A percentile compares a stretch with the other conserved stretches of the same genome.
These are phyloP conservation scores for Andrographis paniculata DNA, from an alignment of 305 asterid genomes.

Conservation along the genomic window DNA sequence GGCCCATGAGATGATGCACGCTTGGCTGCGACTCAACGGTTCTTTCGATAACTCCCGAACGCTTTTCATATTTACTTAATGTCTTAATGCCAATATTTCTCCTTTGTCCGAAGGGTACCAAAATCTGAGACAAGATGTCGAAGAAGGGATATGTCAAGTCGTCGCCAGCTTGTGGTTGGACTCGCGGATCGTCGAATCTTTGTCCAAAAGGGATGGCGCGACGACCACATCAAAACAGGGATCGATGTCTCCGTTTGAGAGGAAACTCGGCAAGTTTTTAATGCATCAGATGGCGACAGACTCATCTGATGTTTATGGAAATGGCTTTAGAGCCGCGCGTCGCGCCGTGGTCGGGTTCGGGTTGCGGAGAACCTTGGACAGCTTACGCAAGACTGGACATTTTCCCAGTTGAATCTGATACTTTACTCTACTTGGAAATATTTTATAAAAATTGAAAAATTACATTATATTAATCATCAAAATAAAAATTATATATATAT, in stretches of 20 bases:
- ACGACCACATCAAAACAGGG: constrained; percentile 36
- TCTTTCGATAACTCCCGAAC: too few relatives aligned
- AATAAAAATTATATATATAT: too few relatives aligned
- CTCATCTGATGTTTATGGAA: constrained; percentile 71
- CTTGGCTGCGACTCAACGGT: constrained; percentile 53
- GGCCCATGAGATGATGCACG: constrained; percentile 72
- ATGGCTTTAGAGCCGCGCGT: constrained; percentile 79
- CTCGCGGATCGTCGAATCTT: constrained; percentile 42
- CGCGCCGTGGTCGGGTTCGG: constrained; percentile 65
- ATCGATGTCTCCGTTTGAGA: constrained; percentile 56
- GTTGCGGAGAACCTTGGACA: constrained; percentile 58
- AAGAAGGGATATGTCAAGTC: constrained; percentile 61
- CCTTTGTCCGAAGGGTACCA: constrained; percentile 26
- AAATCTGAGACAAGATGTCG: constrained; percentile 32
- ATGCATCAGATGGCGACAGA: constrained; percentile 84
- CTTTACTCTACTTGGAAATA: too few relatives aligned
- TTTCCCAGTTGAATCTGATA: constrained; percentile 43
- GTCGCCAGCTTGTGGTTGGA: constrained; percentile 55
- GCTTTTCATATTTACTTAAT: constrained; percentile 1
- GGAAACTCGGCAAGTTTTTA: constrained; percentile 65
- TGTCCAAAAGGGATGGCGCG: constrained; percentile 35
- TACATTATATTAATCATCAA: too few relatives aligned
- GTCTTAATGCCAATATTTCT: not conserved
- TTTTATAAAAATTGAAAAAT: too few relatives aligned
- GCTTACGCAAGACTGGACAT: constrained; percentile 63